Evolutionary conservation across 1,139 yeast genomes (phyloP).

Genomic region (Suhomyces atakaporum): DNA sequence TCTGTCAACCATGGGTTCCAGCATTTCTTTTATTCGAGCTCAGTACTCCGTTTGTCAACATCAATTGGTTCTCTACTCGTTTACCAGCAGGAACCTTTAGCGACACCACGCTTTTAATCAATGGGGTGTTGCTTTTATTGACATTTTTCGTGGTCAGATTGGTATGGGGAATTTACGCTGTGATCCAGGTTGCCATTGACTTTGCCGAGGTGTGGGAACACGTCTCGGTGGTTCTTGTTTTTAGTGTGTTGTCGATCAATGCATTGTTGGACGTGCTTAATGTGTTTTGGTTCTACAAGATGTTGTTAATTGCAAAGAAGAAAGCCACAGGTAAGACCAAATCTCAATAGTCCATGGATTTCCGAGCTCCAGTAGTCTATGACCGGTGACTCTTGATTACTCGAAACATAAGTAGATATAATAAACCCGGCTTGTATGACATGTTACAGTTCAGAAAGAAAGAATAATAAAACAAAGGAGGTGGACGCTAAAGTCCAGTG

Average conservation of each 20-base stretch:
- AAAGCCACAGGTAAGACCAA: constrained; percentile 20
- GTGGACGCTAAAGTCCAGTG: too few relatives aligned
- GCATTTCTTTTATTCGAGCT: constrained; percentile 83
- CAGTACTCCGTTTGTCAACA: constrained; percentile 89
- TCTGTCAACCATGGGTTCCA: constrained; percentile 75
- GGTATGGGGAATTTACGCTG: constrained; percentile 86
- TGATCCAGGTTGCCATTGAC: constrained; percentile 53
- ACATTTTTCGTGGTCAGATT: constrained; percentile 80
- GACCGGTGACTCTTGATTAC: too few relatives aligned
- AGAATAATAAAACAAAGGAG: too few relatives aligned
- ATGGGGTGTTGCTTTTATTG: constrained; percentile 68
- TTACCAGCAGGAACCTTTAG: constrained; percentile 62
- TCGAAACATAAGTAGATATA: too few relatives aligned
- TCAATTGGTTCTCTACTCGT: constrained; percentile 86
- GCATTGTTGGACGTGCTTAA: constrained; percentile 67
- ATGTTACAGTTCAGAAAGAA: too few relatives aligned
- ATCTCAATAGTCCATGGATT: constrained; percentile 5
- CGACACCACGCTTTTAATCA: constrained; percentile 54
- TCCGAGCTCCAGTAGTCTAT: too few relatives aligned
- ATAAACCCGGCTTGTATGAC: too few relatives aligned
- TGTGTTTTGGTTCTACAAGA: constrained; percentile 77
- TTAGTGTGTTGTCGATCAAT: constrained; percentile 61
- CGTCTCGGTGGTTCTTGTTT: constrained; percentile 33
- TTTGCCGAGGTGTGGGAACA: constrained; percentile 43
- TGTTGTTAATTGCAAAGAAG: constrained; percentile 72